Base-by-base conservation (phyloP, 169 alveolate genomes). In the Cryptosporidium viatorum region DNA sequence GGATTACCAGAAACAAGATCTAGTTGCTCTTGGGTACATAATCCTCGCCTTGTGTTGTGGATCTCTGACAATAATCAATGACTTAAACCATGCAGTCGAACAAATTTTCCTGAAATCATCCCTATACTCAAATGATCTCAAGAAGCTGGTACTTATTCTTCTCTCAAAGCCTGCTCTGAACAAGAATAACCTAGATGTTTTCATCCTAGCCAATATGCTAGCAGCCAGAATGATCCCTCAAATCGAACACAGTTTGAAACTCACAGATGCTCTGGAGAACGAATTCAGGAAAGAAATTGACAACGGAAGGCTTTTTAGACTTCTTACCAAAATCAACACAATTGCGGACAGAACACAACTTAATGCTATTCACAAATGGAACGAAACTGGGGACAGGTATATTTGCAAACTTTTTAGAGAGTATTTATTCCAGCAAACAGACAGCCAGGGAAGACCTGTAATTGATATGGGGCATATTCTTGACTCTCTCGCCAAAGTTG, bases 201-300 rank as follows among this genome's bases (percentile, higher is more conserved):
- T 80, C 43, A 80, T 80, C 21, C 51, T 80, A 4, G 89, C 89
- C 21, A 80, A 80, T 39, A 80, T 80, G 89, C 75, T 80, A 10
- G 89, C 89, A 45, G 89, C 89, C 18, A 80, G 89, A 12, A 80
- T 80, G 89, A 80, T 80, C n/a, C 89, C 89, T 31, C 89, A 80
- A 65, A 80, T 80, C 12, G 89, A 80, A 37, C 89, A 80, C 68
- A 80, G 89, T 23, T 35, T 80, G 33, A 80, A 80, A n/a, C 70
- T 80, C 31, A 62, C 89, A 4, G 89, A 80, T 23, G 89, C 89
- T n/a, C 45, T 80, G 37, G 89, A 80, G 43, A 80, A 80, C 55
- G 89, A 80, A 65, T 80, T 80, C 26, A 60, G 75, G 26, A 80
- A 80, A 16, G 89, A 80, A 31, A 80, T 80, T 26, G 89, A 80